Evolutionary conservation across 2,329 filamentous ascomycete genomes (phyloP).

Genomic region (Trichoderma breve): DNA sequence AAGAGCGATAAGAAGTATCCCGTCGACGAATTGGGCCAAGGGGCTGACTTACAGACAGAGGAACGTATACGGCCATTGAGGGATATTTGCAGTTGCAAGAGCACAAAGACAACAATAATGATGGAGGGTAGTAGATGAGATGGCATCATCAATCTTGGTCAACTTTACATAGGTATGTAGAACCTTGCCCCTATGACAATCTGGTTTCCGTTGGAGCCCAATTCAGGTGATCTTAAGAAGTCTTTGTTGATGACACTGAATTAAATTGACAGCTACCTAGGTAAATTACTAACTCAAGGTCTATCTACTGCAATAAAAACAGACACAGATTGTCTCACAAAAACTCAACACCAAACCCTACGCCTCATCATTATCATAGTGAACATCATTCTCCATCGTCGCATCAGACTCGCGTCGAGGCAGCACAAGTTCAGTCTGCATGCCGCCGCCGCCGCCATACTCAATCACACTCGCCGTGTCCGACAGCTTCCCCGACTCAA

Average conservation of each 20-base stretch:
- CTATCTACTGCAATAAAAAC: not conserved
- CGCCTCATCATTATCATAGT: not conserved
- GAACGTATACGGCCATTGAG: too few species aligned
- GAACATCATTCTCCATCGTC: slow-evolving; percentile 15
- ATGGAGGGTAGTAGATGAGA: too few species aligned
- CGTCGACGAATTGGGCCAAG: too few species aligned
- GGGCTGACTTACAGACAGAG: too few species aligned
- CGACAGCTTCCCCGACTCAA: slow-evolving; percentile 37
- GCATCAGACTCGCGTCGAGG: slow-evolving; percentile 11
- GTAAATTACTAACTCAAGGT: not conserved
- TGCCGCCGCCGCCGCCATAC: not conserved
- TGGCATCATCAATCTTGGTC: too few species aligned
- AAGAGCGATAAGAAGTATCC: too few species aligned
- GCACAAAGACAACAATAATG: too few species aligned
- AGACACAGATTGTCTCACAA: not conserved
- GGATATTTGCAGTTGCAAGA: too few species aligned
- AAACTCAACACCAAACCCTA: not conserved
- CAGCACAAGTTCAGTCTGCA: not conserved
- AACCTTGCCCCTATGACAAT: too few species aligned
- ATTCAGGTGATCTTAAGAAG: not conserved
- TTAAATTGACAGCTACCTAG: not conserved
- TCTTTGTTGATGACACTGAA: not conserved
- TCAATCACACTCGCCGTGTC: not conserved
- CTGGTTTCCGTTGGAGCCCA: not conserved
- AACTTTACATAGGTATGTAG: too few species aligned